Base-by-base conservation (phyloP, 1,139 yeast genomes). In the Sporopachydermia cereana region DNA sequence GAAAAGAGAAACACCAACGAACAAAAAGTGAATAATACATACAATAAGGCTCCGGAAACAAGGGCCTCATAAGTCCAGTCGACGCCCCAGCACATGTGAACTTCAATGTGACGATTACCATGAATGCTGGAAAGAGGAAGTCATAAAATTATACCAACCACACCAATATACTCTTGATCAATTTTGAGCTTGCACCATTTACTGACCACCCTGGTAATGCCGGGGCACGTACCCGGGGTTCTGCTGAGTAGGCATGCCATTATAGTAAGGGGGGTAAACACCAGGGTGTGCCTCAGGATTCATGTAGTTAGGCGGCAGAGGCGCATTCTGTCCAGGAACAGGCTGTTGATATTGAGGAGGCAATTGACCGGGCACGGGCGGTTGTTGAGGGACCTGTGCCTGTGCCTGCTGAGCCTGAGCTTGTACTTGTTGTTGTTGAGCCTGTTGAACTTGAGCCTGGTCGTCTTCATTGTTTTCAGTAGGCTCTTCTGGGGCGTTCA, bases 401-500 rank as follows among this genome's bases (percentile, higher is more conserved):
- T 45, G 47, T 30, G n/a, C 4, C 17, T 45, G 45, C 18, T 43
- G 45, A n/a, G 21, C 41, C 18, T 34, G 43, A 20, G 4, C 16
- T 18, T 39, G 45, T 20, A 22, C 27, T 23, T 42, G 42, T 20
- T 12, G 18, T 44, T 22, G 46, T 23, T 20, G 43, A 5, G 7
- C 30, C n/a, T 27, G 43, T 17, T 25, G 45, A 14, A n/a, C 42
- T 22, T 18, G 30, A 20, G 12, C 24, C 43, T 60, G 63, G 29
- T 79, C 85, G 44, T 79, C 78, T 54, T 71, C 76, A 18, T 22
- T 18, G n/a, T 45, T 49, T 7, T 47, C 50, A 24, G 54, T 58
- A 17, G 48, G 52, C 36, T 50, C 50, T 57, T 83, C 91, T 21
- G 96, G 96, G 3, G 97, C 96, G 62, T 91, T 91, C 58, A 91